Evolutionary conservation across 768 basidiomycete species (phyloP), one percentile per base, ranked within the genome.

Genomic region (Psilocybe subaeruginosa): DNA sequence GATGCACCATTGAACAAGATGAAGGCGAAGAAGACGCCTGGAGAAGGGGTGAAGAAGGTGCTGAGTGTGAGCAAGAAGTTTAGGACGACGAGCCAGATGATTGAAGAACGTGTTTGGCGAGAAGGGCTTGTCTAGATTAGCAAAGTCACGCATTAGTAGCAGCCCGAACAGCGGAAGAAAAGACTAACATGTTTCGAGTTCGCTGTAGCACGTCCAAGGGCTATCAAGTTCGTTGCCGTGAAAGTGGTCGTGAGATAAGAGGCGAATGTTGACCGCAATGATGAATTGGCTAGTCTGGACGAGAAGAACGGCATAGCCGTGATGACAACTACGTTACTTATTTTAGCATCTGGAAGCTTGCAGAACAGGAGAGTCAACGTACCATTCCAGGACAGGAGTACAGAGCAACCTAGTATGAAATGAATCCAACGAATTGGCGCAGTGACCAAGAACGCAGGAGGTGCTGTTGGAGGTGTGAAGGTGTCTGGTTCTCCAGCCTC

Each of bases 311-410:
- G 88, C 50, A 88, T 88, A 0, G 90, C 93, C 33, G 92, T 97
- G 27, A 97, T 95, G 69, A 95, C 78, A 1, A 88, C 95, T 97
- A 59, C 19, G n/a, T 49, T 3, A 39, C 3, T 23, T 23, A 19
- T 33, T 27, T 46, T 31, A 27, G 58, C 14, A 51, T 39, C 45
- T 58, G 12, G 16, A 19, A 19, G 31, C 4, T 39, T 11, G 4
- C 9, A 54, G 35, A 23, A 12, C 11, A 29, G 52, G 17, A 8
- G 46, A 27, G 29, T 9, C 5, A 27, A 70, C 82, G 70, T 72
- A 94, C 95, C 93, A 70, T 95, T 97, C 95, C 95, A 97, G 30
- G 92, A 89, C 16, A 97, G 74, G 6, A 97, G 80, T 3, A 90
- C 83, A 17, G 92, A 90, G 59, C 89, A 89, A 2, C 95, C 93